Evolutionary conservation across 2,329 filamentous ascomycete genomes (phyloP), one percentile per base, ranked within the genome.

Genomic region (Exophiala bonariae): DNA sequence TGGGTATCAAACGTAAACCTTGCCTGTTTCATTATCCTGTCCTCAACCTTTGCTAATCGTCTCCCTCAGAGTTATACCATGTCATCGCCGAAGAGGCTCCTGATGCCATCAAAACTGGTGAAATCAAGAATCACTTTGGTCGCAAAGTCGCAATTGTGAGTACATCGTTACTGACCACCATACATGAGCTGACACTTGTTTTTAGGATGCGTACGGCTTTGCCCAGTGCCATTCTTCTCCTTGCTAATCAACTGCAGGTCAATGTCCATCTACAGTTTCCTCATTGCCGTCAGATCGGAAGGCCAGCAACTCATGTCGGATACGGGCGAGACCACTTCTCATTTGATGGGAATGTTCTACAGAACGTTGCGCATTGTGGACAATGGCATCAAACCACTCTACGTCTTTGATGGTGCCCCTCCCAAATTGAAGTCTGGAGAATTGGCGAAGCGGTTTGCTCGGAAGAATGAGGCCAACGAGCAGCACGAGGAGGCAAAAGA

Each of bases 291-390:
- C 45, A 90, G 93, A 60, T 96, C 91, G 62, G 90, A 96, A 61
- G 93, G 93, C 60, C 89, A 99, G 68, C 90, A 96, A 71, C 85
- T 99, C 61, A 97, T 85, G 80, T 95, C 86, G 69, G 93, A 99
- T 63, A 86, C 85, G 42, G 93, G 93, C 63, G 90, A 97, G 69
- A 99, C 93, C 2, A 99, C 93, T 1, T 99, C 93, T 14, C 93
- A 99, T 68, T 76, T 99, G 13, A 97, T 99, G 91, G 93, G 93
- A 64, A 92, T 99, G 84, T 99, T 99, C 76, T 99, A 99, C 77
- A 91, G 93, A 61, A 99, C 93, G 2, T 79, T 99, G 5, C 90
- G 93, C 61, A 97, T 99, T 74, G 89, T 97, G 63, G 93, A 99
- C 72, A 97, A 96, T 62, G 93, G 93, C 48, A 97, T 99, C 75